Evolutionary conservation across 75 land plant species (phyloP).

Genomic region (Picea glauca): DNA sequence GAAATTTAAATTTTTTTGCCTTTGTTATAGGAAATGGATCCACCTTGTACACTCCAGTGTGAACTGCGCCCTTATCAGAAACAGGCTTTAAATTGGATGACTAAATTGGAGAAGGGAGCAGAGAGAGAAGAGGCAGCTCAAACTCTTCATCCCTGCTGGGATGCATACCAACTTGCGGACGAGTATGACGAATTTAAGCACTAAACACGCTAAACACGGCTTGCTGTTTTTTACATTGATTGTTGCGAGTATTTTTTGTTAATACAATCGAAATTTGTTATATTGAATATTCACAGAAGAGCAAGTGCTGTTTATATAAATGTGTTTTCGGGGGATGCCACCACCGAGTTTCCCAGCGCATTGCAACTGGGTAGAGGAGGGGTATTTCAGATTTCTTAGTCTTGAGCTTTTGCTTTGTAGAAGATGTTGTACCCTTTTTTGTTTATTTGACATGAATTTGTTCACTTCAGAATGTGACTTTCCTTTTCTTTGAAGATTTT

Average conservation of each 20-base stretch:
- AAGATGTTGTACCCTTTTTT: not conserved
- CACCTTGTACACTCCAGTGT: constrained; percentile 54
- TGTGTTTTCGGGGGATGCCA: constrained; percentile 80
- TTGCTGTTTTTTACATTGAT: not conserved
- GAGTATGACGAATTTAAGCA: constrained; percentile 24
- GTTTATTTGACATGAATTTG: constrained; percentile 1
- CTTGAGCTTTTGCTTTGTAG: constrained; percentile 1
- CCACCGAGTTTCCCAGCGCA: constrained; percentile 71
- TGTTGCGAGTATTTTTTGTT: not conserved
- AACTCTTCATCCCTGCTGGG: constrained; percentile 92
- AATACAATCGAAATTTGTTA: not conserved
- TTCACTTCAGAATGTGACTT: not conserved
- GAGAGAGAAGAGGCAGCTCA: constrained; percentile 49
- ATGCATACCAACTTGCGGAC: constrained; percentile 61
- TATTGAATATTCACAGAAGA: constrained; percentile 33
- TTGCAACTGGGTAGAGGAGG: constrained; percentile 78
- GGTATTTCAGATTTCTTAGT: constrained; percentile 26
- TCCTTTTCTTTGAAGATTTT: constrained; percentile 20
- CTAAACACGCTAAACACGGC: not conserved
- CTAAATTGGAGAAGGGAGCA: constrained; percentile 48
- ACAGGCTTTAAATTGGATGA: constrained; percentile 92
- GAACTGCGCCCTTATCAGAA: constrained; percentile 78
- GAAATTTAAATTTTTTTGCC: not conserved
- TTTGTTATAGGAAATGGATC: constrained; percentile 68
- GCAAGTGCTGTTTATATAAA: constrained; percentile 65